phyloP scores from a whole-genome alignment of 83 land plant species.

The Diphasiastrum complanatum region DNA sequence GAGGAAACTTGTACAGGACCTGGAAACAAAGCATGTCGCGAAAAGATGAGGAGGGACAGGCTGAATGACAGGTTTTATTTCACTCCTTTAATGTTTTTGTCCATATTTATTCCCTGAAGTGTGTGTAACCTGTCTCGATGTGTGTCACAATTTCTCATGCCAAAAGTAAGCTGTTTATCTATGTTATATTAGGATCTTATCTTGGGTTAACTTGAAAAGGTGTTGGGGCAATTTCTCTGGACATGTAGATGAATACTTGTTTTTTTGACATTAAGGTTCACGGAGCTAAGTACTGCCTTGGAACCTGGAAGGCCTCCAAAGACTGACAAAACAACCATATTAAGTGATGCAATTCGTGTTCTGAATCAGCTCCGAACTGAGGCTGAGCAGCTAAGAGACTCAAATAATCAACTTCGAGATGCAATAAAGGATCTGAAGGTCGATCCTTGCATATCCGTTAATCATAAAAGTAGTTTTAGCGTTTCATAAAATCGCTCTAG shows the following conservation, averaged over 20 bases:
- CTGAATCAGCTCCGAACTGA: conserved; percentile 54
- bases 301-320: conserved; percentile 72
- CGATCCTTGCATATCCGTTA: neutral
- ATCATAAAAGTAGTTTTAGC: neutral
- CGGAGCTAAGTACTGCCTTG: conserved; percentile 52
- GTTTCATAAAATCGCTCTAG: neutral
- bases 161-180: no score
- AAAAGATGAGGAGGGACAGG: conserved; percentile 71
- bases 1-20: conserved; percentile 42
- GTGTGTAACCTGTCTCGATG: neutral
- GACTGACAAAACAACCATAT: conserved; percentile 55
- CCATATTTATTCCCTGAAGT: neutral
- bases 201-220: neutral
- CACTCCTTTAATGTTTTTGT: neutral
- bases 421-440: conserved; percentile 68
- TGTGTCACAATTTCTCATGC: no score
- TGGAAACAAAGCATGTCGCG: conserved; percentile 70
- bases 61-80: conserved; percentile 62
- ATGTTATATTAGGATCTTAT: neutral
- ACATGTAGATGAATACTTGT: neutral
- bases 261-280: conserved; percentile 36
- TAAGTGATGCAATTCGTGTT: conserved; percentile 53
- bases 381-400: conserved; percentile 50
- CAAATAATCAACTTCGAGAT: conserved; percentile 49
- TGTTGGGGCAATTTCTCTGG: neutral